Evolutionary conservation across 164 flowering plant species (phyloP).

Genomic region (Taxillus chinensis): DNA sequence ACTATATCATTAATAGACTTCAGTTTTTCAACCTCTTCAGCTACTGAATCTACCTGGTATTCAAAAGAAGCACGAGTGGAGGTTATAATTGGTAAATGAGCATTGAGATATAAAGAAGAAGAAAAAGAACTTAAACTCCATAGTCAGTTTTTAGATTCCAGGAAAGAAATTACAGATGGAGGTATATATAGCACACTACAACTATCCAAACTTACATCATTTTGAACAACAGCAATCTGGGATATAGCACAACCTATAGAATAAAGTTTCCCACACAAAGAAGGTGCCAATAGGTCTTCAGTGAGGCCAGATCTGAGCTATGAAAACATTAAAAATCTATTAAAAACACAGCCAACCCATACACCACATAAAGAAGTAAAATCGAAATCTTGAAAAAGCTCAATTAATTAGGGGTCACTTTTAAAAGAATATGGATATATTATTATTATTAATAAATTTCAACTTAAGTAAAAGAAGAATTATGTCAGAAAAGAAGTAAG

Average conservation of each 20-base stretch:
- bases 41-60: slow-evolving; percentile 83
- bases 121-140: no score
- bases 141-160: no score
- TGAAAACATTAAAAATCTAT: slow-evolving; percentile 29
- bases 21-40: slow-evolving; percentile 75
- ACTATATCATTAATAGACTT: slow-evolving; percentile 70
- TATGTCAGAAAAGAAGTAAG: no score
- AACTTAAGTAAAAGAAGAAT: not conserved
- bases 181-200: not conserved
- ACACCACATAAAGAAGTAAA: no score
- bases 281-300: slow-evolving; percentile 61
- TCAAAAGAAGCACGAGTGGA: no score
- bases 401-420: not conserved
- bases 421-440: no score
- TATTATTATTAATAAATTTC: no score
- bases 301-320: slow-evolving; percentile 86
- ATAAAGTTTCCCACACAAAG: slow-evolving; percentile 58
- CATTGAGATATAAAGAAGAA: no score
- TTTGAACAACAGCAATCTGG: slow-evolving; percentile 48
- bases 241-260: slow-evolving; percentile 76
- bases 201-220: slow-evolving; percentile 87
- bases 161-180: not conserved
- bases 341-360: slow-evolving; percentile 14
- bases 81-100: no score
- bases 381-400: not conserved